Evolutionary conservation across 2,329 filamentous ascomycete species (phyloP).

Genomic region (Ophiostoma sp.): DNA sequence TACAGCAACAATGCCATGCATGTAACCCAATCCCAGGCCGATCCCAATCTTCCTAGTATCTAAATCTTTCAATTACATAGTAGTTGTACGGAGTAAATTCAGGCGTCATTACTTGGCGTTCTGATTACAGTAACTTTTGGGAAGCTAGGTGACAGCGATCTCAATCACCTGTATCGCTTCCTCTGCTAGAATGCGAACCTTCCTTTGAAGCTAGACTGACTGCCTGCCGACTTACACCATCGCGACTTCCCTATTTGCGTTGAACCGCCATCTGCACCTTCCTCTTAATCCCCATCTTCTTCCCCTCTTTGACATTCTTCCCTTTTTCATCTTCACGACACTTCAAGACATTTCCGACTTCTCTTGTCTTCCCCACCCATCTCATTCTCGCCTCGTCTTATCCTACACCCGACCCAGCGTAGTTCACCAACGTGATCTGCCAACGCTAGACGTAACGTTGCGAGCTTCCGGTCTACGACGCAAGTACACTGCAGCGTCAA

Average conservation of each 20-base stretch:
- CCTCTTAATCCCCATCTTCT: background rate
- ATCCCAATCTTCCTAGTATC: background rate
- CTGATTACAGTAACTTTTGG: background rate
- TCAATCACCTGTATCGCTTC: background rate
- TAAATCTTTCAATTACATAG: background rate
- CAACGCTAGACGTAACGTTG: constrained; percentile 13
- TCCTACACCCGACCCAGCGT: background rate
- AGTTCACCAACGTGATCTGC: background rate
- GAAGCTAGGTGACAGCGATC: background rate
- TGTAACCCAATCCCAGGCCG: background rate
- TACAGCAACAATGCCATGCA: background rate
- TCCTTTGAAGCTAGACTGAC: background rate
- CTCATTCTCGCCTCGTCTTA: background rate
- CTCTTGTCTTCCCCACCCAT: background rate
- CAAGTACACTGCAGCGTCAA: background rate
- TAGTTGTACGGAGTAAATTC: too few species aligned
- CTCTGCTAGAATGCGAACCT: background rate
- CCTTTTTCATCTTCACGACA: background rate
- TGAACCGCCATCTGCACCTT: background rate
- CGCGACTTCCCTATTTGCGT: background rate
- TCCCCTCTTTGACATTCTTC: background rate
- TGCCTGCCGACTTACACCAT: constrained; percentile 2
- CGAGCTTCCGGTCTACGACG: background rate
- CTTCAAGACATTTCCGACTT: background rate
- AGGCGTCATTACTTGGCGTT: background rate